A percentile compares a stretch with the other conserved stretches of the same genome.
phyloP scores from a whole-genome alignment of 179 eudicot species.

The Sideroxylon spinosum region DNA sequence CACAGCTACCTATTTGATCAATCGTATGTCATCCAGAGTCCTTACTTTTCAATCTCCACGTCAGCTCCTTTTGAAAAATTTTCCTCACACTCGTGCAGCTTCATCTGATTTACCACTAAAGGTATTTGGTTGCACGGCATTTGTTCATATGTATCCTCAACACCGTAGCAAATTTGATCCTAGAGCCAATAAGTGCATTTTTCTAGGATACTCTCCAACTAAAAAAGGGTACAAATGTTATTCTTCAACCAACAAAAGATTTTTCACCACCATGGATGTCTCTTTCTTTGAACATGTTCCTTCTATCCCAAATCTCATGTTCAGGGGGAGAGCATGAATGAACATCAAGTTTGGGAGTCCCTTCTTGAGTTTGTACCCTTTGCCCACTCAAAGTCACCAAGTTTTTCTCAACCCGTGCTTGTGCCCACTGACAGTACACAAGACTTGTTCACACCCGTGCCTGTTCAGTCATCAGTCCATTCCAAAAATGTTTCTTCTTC shows the following conservation, averaged over 20 bases:
- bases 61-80: background rate
- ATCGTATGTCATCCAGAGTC: conserved; percentile 9
- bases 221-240: background rate
- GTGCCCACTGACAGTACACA: too few species aligned
- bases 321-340: conserved; percentile 15
- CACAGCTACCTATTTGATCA: background rate
- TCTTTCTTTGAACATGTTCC: conserved; percentile 5
- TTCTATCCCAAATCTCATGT: background rate
- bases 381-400: too few species aligned
- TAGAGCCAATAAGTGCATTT: too few species aligned
- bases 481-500: too few species aligned
- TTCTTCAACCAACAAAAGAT: background rate
- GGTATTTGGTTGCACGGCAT: conserved; percentile 10
- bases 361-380: too few species aligned
- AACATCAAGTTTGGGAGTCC: conserved; percentile 11
- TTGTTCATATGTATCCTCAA: conserved; percentile 1
- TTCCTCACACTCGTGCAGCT: background rate
- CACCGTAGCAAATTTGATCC: background rate
- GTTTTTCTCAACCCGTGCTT: too few species aligned
- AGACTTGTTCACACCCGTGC: too few species aligned
- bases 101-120: background rate
- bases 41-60: background rate
- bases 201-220: background rate
- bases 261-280: conserved; percentile 9
- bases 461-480: too few species aligned